Base-by-base conservation (phyloP, 345 rosid genomes). In the Pistacia atlantica region DNA sequence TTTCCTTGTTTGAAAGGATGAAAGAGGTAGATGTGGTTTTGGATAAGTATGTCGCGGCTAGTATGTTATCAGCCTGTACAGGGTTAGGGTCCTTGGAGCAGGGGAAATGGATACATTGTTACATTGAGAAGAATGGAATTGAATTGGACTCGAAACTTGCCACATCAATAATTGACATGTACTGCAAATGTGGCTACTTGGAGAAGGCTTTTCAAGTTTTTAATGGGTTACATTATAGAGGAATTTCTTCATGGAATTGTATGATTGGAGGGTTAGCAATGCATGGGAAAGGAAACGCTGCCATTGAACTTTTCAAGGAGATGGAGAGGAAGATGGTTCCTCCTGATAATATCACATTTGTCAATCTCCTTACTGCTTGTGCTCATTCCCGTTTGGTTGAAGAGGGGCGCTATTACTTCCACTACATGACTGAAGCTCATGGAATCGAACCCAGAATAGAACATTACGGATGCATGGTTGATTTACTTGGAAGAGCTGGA, bases 211-310 rank as follows among this genome's bases (percentile, higher is more conserved):
- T 79, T 60, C 75, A 86, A 65, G 60, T 82, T 31, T 86, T 84
- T 55, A 68, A 66, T 14, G 68, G 69, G 16, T 74, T 84, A 20
- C 54, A 67, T 33, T 11, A 6, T 42, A 86, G 77, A 74, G 76
- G 80, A 6, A 62, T 78, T 74, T 84, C 88, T 31, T 75, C 82
- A 10, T 73, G 88, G 88, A 87, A 83, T 65, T 77, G 83, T 77
- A 87, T 81, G 85, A 84, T 87, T 65, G 86, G 87, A 13, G 89
- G 89, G 10, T 54, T 83, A 59, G 88, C 84, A 6, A 73, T 83
- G 76, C 88, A 87, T 49, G 85, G 85, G 17, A 67, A 75, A 51
- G 88, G 83, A 63, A 75, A 81, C 59, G 75, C 69, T 57, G 90
- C 88, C 35, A 79, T 84, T 49, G 57, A 69, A 62, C 70, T 82